phyloP scores from a whole-genome alignment of 345 rosid species.

The Euphorbia peplus region DNA sequence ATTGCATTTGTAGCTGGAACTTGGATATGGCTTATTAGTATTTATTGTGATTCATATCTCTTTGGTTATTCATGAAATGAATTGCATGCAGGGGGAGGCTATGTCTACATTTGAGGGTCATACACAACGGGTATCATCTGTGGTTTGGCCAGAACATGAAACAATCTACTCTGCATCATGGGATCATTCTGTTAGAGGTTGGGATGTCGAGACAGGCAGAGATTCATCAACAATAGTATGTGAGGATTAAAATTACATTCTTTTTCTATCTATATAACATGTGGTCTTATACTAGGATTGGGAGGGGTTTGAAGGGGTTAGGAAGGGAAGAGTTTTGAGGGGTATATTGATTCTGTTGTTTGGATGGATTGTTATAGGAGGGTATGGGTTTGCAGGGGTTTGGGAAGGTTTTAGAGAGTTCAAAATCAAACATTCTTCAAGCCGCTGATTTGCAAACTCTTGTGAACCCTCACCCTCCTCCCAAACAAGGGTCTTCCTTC shows the following conservation, averaged over 20 bases:
- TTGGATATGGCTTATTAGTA: slow-evolving; percentile 4
- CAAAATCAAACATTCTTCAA: too few species aligned
- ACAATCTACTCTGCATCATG: slow-evolving; percentile 82
- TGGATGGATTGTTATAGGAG: too few species aligned
- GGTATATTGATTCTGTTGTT: too few species aligned
- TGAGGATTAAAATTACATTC: slow-evolving; percentile 13
- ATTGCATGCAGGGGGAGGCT: slow-evolving; percentile 65
- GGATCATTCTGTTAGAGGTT: slow-evolving; percentile 87
- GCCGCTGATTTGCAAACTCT: too few species aligned
- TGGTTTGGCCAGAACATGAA: slow-evolving; percentile 74
- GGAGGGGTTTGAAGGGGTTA: too few species aligned
- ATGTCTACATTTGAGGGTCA: slow-evolving; percentile 81
- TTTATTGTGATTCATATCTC: neutral
- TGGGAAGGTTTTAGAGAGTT: too few species aligned
- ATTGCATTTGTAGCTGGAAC: neutral
- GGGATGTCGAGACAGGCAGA: slow-evolving; percentile 92
- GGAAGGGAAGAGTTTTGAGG: too few species aligned
- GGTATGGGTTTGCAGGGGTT: too few species aligned
- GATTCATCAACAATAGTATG: slow-evolving; percentile 62
- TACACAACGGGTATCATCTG: slow-evolving; percentile 79
- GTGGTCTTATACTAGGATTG: too few species aligned
- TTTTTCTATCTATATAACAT: slow-evolving; percentile 12
- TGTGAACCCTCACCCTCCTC: too few species aligned
- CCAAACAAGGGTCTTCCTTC: too few species aligned
- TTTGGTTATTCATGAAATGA: neutral